Percentiles rank a stretch among this genome's conserved stretches.
Evolutionary conservation across 2,329 filamentous ascomycete species (phyloP).

Genomic region (Reticulascus tulasneorum): DNA sequence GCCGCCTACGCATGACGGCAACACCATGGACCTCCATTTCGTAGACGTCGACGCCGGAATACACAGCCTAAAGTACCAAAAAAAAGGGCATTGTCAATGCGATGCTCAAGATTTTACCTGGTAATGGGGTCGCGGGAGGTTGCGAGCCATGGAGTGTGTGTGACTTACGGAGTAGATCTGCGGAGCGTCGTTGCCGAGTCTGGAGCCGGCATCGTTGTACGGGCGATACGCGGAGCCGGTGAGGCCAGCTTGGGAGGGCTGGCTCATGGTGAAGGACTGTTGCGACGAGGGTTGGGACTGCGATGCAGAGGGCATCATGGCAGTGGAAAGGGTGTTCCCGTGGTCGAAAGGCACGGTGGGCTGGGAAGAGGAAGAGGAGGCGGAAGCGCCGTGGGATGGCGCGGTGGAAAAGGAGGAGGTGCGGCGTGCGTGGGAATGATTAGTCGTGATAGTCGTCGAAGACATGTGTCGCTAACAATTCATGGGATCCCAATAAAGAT

Average conservation of each 20-base stretch:
- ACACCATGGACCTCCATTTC: slow-evolving; percentile 96
- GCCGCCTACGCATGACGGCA: slow-evolving; percentile 91
- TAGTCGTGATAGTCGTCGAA: slow-evolving; percentile 10
- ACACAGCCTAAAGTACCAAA: slow-evolving; percentile 79
- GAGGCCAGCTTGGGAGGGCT: slow-evolving; percentile 42
- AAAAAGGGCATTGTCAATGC: slow-evolving; percentile 2
- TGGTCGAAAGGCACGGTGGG: neutral
- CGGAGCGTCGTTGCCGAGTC: slow-evolving; percentile 37
- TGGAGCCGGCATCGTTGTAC: slow-evolving; percentile 33
- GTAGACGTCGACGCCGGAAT: slow-evolving; percentile 94
- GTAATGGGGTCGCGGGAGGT: neutral
- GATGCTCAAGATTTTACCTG: neutral
- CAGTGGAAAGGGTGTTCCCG: slow-evolving; percentile 1
- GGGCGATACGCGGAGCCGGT: slow-evolving; percentile 31
- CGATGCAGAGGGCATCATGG: slow-evolving; percentile 37
- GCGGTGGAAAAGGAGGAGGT: slow-evolving; percentile 11
- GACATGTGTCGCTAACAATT: slow-evolving; percentile 13
- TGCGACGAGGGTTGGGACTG: slow-evolving; percentile 49
- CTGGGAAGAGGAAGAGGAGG: slow-evolving; percentile 8
- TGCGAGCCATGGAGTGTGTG: neutral
- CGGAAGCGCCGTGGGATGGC: neutral
- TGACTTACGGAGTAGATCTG: slow-evolving; percentile 59
- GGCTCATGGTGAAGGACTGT: slow-evolving; percentile 55
- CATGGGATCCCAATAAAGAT: slow-evolving; percentile 10
- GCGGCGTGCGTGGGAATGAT: neutral